phyloP scores from a whole-genome alignment of 768 basidiomycete genomes.

The Lanmaoa rubissima region DNA sequence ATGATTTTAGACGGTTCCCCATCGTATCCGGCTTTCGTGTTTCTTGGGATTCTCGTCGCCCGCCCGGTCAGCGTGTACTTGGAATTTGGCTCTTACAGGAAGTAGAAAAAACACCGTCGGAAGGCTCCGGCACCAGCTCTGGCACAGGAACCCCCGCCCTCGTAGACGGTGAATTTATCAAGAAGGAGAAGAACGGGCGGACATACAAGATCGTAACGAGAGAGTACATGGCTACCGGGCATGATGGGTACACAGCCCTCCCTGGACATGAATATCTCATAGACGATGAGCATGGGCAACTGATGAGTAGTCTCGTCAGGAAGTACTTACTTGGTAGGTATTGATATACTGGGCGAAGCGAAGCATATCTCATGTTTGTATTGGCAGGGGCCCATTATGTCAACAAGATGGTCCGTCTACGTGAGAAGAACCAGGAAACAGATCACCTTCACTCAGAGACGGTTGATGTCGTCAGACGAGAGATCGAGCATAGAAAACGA shows the following conservation, averaged over 20 bases:
- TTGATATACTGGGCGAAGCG: background rate
- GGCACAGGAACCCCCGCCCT: conserved; percentile 31
- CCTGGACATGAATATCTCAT: conserved; percentile 66
- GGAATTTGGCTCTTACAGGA: conserved; percentile 63
- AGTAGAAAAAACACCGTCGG: conserved; percentile 17
- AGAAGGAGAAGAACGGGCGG: conserved; percentile 48
- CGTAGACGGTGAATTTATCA: conserved; percentile 53
- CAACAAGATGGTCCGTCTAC: conserved; percentile 53
- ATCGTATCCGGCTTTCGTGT: conserved; percentile 82
- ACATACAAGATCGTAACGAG: conserved; percentile 82
- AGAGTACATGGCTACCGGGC: conserved; percentile 81
- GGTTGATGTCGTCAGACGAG: conserved; percentile 43
- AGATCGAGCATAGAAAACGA: conserved; percentile 40
- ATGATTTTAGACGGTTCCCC: conserved; percentile 70
- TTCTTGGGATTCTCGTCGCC: conserved; percentile 79
- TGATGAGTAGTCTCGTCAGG: conserved; percentile 77
- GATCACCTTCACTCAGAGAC: conserved; percentile 45
- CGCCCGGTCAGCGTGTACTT: conserved; percentile 68
- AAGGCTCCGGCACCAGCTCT: conserved; percentile 18
- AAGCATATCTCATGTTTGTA: conserved; percentile 8
- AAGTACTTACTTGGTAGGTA: conserved; percentile 76
- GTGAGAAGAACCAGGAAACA: conserved; percentile 25
- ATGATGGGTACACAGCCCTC: conserved; percentile 77
- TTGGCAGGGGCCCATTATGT: conserved; percentile 68
- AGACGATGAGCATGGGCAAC: conserved; percentile 79